Base-by-base conservation (phyloP, 2,329 filamentous ascomycete genomes). In the Beauveria pseudobassiana region DNA sequence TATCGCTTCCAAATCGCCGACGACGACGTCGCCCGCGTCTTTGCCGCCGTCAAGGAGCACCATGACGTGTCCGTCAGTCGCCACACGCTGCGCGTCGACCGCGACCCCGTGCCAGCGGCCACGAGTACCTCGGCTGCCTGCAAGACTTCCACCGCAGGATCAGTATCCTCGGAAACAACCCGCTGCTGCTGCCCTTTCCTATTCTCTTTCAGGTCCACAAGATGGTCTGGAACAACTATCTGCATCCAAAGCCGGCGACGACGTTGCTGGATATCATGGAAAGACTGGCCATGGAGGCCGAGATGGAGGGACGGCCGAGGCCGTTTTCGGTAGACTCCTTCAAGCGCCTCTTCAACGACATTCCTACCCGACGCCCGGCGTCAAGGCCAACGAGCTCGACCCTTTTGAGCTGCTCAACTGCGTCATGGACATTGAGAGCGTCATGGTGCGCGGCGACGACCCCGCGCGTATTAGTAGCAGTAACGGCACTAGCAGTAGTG, bases 131-230 rank as follows among this genome's bases (percentile, higher is more conserved):
- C n/a, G 61, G 62, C 58, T 65, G 66, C 56, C 67, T 77, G 67
- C 53, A 48, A 1, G 53, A 62, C 8, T 72, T 83, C 46, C 73
- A 74, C 22, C 65, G 66, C 7, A 70, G 69, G 8, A 65, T 72
- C 18, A 56, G 66, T 1, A 70, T 71, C 7, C 43, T 61, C 1
- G 64, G 51, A 60, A 70, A 26, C 50, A 42, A 63, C 28, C 62
- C 65, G 51, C 57, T 38, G 3, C 58, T 64, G 1, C 66, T 84
- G 62, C 74, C 82, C 5, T 90, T 86, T 64, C 69, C 73, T 0
- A 68, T 87, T 1, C 75, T 83, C 6, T 89, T 85, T 67, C 87
- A 89, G 65, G 74, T 90, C 5, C 81, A 88, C 56, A 80, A 79
- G 18, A 73, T 93, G 5, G 83, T 86, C 0, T 77, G 80, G 67